Base-by-base conservation (phyloP, 768 basidiomycete species). In the Russula sp. region DNA sequence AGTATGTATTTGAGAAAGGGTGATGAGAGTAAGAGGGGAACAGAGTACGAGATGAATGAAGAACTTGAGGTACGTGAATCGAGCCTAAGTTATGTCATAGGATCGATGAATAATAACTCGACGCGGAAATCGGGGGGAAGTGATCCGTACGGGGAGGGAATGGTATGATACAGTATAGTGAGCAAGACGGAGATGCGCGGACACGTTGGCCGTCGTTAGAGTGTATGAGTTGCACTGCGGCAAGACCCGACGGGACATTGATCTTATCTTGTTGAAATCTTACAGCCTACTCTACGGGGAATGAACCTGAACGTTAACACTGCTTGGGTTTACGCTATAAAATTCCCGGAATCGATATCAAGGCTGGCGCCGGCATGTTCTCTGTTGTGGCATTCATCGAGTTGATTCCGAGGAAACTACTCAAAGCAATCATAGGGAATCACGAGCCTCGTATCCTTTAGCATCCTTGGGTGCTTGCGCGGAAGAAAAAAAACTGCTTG, bases 51-150 rank as follows among this genome's bases (percentile, higher is more conserved):
- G 61, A 63, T 58, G 57, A 63, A 63, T 63, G 61, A 53, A 54
- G 56, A 58, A 59, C 58, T 46, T 41, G 52, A 63, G 61, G 61
- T 63, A 63, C 57, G 57, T 58, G 57, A 63, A 56, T 53, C 62
- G 58, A 63, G 62, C 52, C 62, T 63, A 63, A 63, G 57, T 63
- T 63, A 63, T 63, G 62, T 63, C 62, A 63, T 63, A 63, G 52
- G 32, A 53, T 52, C 52, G 46, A 60, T 61, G 59, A 53, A 60
- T 35, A 46, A 53, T 45, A 11, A 45, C 58, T 59, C 41, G 35
- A 61, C 60, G 45, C 60, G 56, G 61, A 53, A 58, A 62, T 50
- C 61, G 61, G 61, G 50, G 50, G 50, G 59, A 49, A 63, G 59
- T 63, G 62, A 63, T 59, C 62, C 62, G 62, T 63, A 58, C 53